These are phyloP conservation scores for Musa itinerans DNA, from an alignment of 176 grass and related monocot genomes.

Conservation along the genomic window DNA sequence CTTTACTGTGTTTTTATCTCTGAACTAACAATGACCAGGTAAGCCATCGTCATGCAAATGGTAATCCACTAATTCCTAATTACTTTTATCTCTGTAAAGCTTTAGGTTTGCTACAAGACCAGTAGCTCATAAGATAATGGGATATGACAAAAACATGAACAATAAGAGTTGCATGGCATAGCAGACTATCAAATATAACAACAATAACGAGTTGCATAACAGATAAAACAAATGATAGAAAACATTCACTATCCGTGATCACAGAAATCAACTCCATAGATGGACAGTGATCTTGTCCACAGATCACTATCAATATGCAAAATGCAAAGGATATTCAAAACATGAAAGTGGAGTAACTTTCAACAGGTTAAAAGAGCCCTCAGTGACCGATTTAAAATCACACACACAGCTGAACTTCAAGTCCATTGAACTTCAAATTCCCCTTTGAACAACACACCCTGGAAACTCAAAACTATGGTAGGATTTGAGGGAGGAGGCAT, in stretches of 20 bases:
- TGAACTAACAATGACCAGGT: no score
- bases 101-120: no score
- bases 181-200: no score
- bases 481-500: slow-evolving; percentile 20
- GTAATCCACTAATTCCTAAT: no score
- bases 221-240: no score
- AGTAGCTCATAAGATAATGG: no score
- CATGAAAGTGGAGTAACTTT: not conserved
- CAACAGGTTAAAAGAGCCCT: slow-evolving; percentile 11
- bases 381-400: slow-evolving; percentile 85
- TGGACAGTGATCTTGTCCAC: slow-evolving; percentile 29
- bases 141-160: no score
- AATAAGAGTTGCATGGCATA: no score
- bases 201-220: no score
- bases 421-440: not conserved
- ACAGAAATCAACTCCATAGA: slow-evolving; percentile 66
- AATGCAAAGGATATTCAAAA: not conserved
- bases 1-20: no score
- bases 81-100: no score
- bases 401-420: slow-evolving; percentile 42
- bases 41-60: no score
- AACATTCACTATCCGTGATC: slow-evolving; percentile 29
- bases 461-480: slow-evolving; percentile 16
- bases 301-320: slow-evolving; percentile 83
- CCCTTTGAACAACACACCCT: slow-evolving; percentile 21